Conservation (phyloP, 345 rosid genomes). For the Eucalyptus viminalis region DNA sequence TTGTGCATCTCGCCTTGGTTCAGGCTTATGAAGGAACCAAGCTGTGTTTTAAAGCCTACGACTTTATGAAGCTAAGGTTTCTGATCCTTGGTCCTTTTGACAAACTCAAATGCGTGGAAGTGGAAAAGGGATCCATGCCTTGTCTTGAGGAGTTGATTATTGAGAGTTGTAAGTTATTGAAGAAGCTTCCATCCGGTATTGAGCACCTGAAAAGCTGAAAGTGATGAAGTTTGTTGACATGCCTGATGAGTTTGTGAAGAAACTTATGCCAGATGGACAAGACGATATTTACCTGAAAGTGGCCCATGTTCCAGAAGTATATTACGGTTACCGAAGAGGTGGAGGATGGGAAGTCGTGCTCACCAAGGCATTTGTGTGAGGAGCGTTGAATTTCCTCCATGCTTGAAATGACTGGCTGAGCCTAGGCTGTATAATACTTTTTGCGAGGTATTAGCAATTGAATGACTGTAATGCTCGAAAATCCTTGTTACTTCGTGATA, state of each 20-base stretch:
- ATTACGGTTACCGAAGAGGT: conserved; percentile 9
- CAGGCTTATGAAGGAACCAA: conserved; percentile 5
- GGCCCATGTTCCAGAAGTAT: conserved; percentile 13
- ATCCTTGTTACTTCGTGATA: too few relatives aligned
- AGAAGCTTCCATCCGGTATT: neutral
- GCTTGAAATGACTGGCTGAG: neutral
- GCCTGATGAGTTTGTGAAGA: conserved; percentile 14
- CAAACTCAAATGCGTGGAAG: neutral
- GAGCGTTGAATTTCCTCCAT: neutral
- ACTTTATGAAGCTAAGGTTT: conserved; percentile 9
- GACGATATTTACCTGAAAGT: conserved; percentile 1
- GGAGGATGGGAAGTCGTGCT: conserved; percentile 13
- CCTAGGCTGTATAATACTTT: neutral
- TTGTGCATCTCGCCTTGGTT: conserved; percentile 9
- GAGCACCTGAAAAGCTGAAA: conserved; percentile 10
- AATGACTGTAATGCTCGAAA: neutral
- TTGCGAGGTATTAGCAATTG: neutral
- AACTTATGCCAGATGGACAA: neutral
- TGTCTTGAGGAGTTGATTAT: conserved; percentile 6
- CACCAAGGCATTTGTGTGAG: neutral
- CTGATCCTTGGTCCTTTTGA: conserved; percentile 11
- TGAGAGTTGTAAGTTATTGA: conserved; percentile 1
- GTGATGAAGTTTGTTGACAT: conserved; percentile 13
- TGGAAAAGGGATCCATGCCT: conserved; percentile 16
- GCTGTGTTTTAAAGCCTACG: neutral